A percentile compares a stretch with the other conserved stretches of the same genome.
Conservation (phyloP, 352 stramenopile species). For the Vaucheria bursata region DNA sequence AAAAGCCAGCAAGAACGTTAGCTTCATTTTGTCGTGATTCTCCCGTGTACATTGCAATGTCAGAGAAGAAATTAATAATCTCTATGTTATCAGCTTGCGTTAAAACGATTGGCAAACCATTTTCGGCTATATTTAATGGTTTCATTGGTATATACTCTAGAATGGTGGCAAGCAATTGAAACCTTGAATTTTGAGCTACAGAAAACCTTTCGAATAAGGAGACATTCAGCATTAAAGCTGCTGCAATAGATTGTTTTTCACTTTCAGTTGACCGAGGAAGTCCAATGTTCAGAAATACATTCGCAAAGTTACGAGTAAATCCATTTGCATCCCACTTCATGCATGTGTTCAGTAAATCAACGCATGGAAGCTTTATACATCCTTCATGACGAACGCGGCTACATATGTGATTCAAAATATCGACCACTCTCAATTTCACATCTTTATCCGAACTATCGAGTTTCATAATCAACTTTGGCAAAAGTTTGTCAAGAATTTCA, state of each 20-base stretch:
- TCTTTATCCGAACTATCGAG: conserved; percentile 14
- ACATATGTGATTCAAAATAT: conserved; percentile 42
- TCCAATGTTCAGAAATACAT: conserved; percentile 36
- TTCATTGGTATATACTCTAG: too few relatives aligned
- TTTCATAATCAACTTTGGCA: conserved; percentile 40
- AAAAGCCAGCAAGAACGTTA: conserved; percentile 9
- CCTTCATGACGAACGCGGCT: conserved; percentile 24
- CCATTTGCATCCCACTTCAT: not conserved
- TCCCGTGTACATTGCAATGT: conserved; percentile 35
- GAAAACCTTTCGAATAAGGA: conserved; percentile 17
- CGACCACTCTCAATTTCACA: conserved; percentile 32
- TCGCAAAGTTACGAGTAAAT: conserved; percentile 40
- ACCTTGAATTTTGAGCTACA: conserved; percentile 18
- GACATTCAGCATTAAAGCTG: conserved; percentile 21
- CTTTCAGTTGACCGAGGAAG: conserved; percentile 13
- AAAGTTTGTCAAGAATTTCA: conserved; percentile 33
- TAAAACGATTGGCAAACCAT: too few relatives aligned
- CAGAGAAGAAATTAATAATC: conserved; percentile 34
- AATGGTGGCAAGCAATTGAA: conserved; percentile 28
- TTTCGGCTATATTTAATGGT: too few relatives aligned
- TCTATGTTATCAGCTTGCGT: conserved; percentile 11
- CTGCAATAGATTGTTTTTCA: conserved; percentile 17
- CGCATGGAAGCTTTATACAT: conserved; percentile 25
- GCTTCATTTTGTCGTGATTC: conserved; percentile 13
- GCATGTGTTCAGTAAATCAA: conserved; percentile 30